phyloP scores from a whole-genome alignment of 2,329 filamentous ascomycete genomes.

The Colletotrichum ledebouriae region DNA sequence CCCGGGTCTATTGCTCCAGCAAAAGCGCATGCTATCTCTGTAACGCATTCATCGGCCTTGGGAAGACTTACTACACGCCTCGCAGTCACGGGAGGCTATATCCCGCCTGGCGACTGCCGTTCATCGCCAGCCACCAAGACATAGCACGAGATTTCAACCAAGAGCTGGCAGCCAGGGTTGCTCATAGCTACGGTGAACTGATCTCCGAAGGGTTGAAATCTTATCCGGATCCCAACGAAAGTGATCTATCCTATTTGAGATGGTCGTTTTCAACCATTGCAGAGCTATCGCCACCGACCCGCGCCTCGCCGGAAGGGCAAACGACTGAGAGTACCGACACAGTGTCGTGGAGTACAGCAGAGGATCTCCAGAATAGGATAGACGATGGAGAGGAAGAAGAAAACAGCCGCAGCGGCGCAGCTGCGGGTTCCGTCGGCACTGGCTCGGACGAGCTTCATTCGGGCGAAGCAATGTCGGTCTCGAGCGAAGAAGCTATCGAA shows the following conservation, averaged over 20 bases:
- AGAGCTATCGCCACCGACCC: no score
- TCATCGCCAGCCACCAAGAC: conserved; percentile 24
- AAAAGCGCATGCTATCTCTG: conserved; percentile 67
- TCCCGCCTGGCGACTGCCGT: conserved; percentile 59
- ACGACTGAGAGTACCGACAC: no score
- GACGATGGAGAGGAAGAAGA: no score
- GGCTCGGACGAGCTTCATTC: no score
- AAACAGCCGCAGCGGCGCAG: no score
- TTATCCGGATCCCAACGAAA: not conserved
- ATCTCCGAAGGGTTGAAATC: not conserved
- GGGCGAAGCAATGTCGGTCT: no score
- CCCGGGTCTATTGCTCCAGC: conserved; percentile 61
- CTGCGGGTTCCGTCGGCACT: no score
- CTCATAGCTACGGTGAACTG: not conserved
- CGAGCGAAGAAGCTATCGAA: no score
- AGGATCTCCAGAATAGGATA: no score
- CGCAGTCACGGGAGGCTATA: conserved; percentile 61
- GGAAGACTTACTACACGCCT: conserved; percentile 57
- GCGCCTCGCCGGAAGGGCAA: no score
- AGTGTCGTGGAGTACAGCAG: no score
- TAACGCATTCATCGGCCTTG: conserved; percentile 59
- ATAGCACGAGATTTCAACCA: not conserved
- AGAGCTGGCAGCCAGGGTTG: not conserved
- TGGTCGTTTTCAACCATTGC: not conserved
- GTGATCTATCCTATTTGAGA: not conserved